A percentile compares a stretch with the other conserved stretches of the same genome.
Evolutionary conservation across 2,329 filamentous ascomycete genomes (phyloP).

Genomic region (Cercospora janseana): DNA sequence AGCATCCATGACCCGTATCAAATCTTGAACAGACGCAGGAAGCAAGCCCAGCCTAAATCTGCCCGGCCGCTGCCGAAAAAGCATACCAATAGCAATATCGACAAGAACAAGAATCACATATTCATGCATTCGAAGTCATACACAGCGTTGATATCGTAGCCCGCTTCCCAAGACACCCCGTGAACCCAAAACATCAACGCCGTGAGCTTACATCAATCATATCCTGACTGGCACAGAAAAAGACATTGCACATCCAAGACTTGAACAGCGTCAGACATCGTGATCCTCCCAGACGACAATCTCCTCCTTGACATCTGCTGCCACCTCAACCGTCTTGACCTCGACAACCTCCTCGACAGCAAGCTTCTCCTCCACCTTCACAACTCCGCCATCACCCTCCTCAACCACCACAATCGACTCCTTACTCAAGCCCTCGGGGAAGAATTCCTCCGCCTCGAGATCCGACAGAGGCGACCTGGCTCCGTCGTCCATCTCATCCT

Average conservation of each 20-base stretch:
- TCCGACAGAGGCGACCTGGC: slow-evolving; percentile 37
- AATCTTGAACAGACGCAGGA: too few species aligned
- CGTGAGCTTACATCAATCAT: background rate
- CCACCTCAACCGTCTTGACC: slow-evolving; percentile 11
- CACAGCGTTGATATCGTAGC: slow-evolving; percentile 1
- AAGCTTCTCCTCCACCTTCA: slow-evolving; percentile 8
- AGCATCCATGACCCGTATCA: too few species aligned
- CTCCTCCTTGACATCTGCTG: slow-evolving; percentile 26
- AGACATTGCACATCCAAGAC: background rate
- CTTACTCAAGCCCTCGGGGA: slow-evolving; percentile 36
- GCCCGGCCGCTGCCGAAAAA: too few species aligned
- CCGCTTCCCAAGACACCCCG: background rate
- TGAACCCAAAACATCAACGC: background rate
- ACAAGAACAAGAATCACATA: background rate
- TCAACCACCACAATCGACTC: slow-evolving; percentile 34
- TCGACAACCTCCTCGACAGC: slow-evolving; percentile 8
- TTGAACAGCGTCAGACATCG: background rate
- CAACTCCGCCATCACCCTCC: slow-evolving; percentile 20
- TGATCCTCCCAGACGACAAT: slow-evolving; percentile 35
- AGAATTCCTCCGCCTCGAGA: slow-evolving; percentile 38
- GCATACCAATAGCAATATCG: too few species aligned
- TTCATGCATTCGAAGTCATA: slow-evolving; percentile 1
- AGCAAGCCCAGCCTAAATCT: too few species aligned
- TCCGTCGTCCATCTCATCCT: slow-evolving; percentile 39
- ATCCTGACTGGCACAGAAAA: slow-evolving; percentile 2